phyloP scores from a whole-genome alignment of 108 stramenopile genomes.

The Conticribra weissflogii region DNA sequence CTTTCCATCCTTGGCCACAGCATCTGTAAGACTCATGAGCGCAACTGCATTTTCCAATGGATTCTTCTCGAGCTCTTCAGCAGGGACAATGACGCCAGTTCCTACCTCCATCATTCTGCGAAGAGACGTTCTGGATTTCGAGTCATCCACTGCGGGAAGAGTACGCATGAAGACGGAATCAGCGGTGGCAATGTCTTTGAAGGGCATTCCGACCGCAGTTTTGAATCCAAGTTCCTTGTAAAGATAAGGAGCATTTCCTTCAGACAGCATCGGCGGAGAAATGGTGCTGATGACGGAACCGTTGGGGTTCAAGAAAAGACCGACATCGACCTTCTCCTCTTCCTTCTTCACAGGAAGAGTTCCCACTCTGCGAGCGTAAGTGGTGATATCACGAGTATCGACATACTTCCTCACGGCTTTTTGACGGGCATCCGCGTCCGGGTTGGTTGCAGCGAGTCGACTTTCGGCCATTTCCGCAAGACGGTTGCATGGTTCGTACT shows the following conservation, averaged over 20 bases:
- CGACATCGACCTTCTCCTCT: conserved; percentile 82
- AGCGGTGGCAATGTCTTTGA: conserved; percentile 95
- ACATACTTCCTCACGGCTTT: conserved; percentile 70
- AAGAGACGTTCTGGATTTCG: conserved; percentile 79
- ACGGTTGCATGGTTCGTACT: conserved; percentile 92
- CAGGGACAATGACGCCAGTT: conserved; percentile 91
- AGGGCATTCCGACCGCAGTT: conserved; percentile 96
- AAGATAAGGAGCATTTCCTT: conserved; percentile 80
- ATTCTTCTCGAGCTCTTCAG: conserved; percentile 83
- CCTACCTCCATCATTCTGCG: conserved; percentile 91
- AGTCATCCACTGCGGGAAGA: conserved; percentile 75
- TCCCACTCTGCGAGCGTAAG: conserved; percentile 73
- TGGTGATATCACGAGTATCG: conserved; percentile 86
- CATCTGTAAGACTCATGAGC: conserved; percentile 82
- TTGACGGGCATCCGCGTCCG: conserved; percentile 69
- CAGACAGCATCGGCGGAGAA: conserved; percentile 76
- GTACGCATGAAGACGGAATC: conserved; percentile 87
- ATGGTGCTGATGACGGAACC: conserved; percentile 86
- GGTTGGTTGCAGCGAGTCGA: conserved; percentile 66
- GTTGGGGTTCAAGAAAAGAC: conserved; percentile 87
- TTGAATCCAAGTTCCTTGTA: conserved; percentile 93
- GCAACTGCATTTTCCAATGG: conserved; percentile 93
- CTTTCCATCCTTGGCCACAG: conserved; percentile 73
- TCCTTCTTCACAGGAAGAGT: conserved; percentile 75
- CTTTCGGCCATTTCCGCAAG: conserved; percentile 84